Base-by-base conservation (phyloP, 1,139 yeast genomes). In the Zygosaccharomyces sapae region DNA sequence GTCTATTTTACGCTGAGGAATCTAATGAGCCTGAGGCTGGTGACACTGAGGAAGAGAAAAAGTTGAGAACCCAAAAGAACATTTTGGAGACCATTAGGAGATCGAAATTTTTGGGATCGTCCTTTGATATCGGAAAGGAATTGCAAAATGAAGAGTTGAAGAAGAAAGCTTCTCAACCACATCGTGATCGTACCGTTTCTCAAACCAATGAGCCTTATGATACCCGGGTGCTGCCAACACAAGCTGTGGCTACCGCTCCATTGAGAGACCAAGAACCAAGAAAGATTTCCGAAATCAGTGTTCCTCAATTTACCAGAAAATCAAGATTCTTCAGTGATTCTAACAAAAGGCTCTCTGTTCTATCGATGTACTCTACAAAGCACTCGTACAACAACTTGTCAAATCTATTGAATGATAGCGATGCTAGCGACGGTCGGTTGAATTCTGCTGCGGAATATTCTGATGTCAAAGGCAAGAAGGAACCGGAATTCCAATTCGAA, bases 261-360 rank as follows among this genome's bases (percentile, higher is more conserved):
- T 51, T 58, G 30, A 60, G 61, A 46, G 65, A 63, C 33, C 39
- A 49, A 31, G 68, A 66, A n/a, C 74, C 74, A 38, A 69, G 67
- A 44, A 72, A 69, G 13, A 72, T 83, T 44, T 77, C 85, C 10
- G 83, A 79, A 53, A 81, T 83, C 36, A 74, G 73, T 48, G 79
- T 83, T 50, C 90, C 90, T 20, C 79, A 78, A 54, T 86, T 83
- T 30, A 79, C 88, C 0, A 76, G 88, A 64, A 79, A 80, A 58
- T 81, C 87, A 2, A 74, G 80, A 59, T 73, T 78, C 50, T 82
- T 79, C 63, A 75, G 82, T 37, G 75, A 75, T 46, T 78, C 82
- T 2, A 80, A 79, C 61, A 83, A 81, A 67, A 74, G 92, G 58
- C 70, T 83, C 43, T 81, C 88, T 18, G 85, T 83, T 8, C 66